These are phyloP conservation scores for Pleurotus pulmonarius DNA, from an alignment of 768 basidiomycete genomes.

Conservation along the genomic window DNA sequence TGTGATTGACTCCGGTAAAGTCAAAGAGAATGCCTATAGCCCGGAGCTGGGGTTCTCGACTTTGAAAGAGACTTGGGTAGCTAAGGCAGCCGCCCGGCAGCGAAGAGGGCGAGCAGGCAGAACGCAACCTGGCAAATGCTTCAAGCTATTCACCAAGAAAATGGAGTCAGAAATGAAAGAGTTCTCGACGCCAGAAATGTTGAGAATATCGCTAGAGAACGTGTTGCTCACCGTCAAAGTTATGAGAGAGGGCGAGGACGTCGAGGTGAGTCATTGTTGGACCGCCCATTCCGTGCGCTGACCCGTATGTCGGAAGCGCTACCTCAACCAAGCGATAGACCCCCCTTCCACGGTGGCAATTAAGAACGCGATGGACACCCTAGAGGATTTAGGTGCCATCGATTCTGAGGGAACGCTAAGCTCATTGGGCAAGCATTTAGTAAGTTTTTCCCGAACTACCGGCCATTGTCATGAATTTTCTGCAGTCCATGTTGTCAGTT, in stretches of 20 bases:
- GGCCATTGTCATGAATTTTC: conserved; percentile 1
- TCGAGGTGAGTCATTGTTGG: conserved; percentile 46
- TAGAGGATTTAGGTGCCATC: conserved; percentile 79
- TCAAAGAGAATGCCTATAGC: conserved; percentile 79
- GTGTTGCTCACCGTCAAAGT: conserved; percentile 81
- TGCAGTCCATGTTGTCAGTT: conserved; percentile 77
- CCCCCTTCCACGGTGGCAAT: conserved; percentile 77
- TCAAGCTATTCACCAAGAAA: conserved; percentile 79
- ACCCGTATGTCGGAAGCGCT: conserved; percentile 36
- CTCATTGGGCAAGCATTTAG: conserved; percentile 79
- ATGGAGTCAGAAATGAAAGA: conserved; percentile 65
- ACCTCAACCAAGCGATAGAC: conserved; percentile 74
- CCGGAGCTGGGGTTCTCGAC: conserved; percentile 67
- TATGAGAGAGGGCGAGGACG: conserved; percentile 72
- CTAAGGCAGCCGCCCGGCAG: conserved; percentile 76
- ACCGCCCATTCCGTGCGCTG: conserved; percentile 6
- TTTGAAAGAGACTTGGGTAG: conserved; percentile 77
- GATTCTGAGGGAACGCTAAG: conserved; percentile 63
- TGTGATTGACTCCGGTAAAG: conserved; percentile 81
- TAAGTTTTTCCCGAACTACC: conserved; percentile 21
- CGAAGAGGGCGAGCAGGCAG: conserved; percentile 89
- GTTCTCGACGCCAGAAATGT: conserved; percentile 85
- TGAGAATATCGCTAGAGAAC: conserved; percentile 81
- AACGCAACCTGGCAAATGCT: conserved; percentile 78
- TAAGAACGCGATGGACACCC: conserved; percentile 67